Evolutionary conservation across 2,329 filamentous ascomycete species (phyloP).

Genomic region (Pleurostoma richardsiae): DNA sequence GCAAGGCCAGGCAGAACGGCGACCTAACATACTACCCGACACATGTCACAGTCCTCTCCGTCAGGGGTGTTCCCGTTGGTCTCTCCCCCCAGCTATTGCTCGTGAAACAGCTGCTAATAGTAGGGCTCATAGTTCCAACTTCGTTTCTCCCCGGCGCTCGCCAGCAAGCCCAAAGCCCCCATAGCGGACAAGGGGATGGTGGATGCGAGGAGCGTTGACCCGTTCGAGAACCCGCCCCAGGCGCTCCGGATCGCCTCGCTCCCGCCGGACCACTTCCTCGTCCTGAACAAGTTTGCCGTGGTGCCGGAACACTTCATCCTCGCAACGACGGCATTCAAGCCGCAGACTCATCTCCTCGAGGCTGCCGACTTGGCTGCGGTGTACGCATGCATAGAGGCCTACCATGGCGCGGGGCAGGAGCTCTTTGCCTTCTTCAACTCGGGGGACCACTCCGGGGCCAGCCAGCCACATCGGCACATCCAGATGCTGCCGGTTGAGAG

Average conservation of each 20-base stretch:
- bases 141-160: conserved; percentile 64
- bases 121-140: conserved; percentile 57
- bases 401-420: conserved; percentile 31
- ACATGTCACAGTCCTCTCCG: conserved; percentile 40
- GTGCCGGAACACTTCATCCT: conserved; percentile 69
- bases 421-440: conserved; percentile 69
- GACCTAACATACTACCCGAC: conserved; percentile 51
- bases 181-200: conserved; percentile 2
- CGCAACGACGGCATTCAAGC: conserved; percentile 56
- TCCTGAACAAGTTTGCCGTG: conserved; percentile 72
- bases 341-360: conserved; percentile 61
- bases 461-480: conserved; percentile 66
- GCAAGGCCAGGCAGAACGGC: conserved; percentile 38
- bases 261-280: conserved; percentile 52
- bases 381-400: conserved; percentile 56
- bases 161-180: conserved; percentile 56
- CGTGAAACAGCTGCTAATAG: no score
- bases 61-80: conserved; percentile 30
- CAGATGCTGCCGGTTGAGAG: conserved; percentile 63
- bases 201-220: conserved; percentile 43
- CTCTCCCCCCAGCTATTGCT: no score
- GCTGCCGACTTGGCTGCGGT: conserved; percentile 55
- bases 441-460: conserved; percentile 63
- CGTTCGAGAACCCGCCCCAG: conserved; percentile 56
- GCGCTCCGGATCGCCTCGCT: conserved; percentile 49